Evolutionary conservation across 805 yeast genomes (phyloP), one percentile per base, ranked within the genome.

Genomic region (Kodamaea fukazawae): DNA sequence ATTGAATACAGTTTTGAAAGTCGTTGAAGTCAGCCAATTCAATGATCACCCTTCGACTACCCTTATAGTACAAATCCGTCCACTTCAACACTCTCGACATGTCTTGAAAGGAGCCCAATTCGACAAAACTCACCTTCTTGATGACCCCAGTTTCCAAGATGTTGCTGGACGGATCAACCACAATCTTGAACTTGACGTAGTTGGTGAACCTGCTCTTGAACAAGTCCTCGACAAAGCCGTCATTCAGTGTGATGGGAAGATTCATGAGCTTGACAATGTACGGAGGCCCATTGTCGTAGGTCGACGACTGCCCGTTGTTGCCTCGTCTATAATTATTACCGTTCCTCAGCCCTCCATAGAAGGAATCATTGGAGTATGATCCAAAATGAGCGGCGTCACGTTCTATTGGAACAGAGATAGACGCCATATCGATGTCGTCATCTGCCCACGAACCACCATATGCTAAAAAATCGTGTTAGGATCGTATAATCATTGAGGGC

Each of bases 91-190:
- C 83, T 47, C 77, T 79, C 32, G 70, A 70, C 50, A 81, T 63
- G 29, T 79, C 82, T 7, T 65, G 63, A n/a, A 66, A 60, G 6
- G 73, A 59, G n/a, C 58, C 54, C 44, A 83, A 55, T 45, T 81
- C 84, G 1, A 79, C 79, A 57, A 83, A 80, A 2, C 86, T 79
- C 18, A 83, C 79, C 52, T 79, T 81, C 47, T 67, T 74, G 30
- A 67, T 63, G 27, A 61, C 42, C 40, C 57, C 61, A 8, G 64
- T 55, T 15, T 65, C 65, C 44, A 72, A 54, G 6, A 65, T 62
- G 46, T 54, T 59, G 26, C 63, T 50, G 25, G 63, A 27, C 22
- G 78, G 66, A 48, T 78, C 82, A 67, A 78, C 75, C 49, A 81
- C 73, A 14, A 85, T 64, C 51, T 83, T 81, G 55, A 78, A 75